Base-by-base conservation (phyloP, 208 protist genomes). In the Leishmania martiniquensis region DNA sequence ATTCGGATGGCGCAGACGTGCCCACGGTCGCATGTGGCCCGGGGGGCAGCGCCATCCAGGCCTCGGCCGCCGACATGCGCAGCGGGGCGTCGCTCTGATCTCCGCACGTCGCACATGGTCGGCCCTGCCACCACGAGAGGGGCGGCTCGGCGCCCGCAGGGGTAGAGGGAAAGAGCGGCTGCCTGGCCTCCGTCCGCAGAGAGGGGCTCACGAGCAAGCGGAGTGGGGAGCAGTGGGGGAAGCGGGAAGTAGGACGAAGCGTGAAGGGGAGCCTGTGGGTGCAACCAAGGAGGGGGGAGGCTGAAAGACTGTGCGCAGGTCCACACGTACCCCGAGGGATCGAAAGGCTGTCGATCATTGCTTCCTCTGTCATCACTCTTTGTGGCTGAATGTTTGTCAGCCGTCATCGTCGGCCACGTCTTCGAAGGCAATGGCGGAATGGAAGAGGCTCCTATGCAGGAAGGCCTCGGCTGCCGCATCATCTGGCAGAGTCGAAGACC, bases 401-500 rank as follows among this genome's bases (percentile, higher is more conserved):
- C 63, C 85, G 6, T 85, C 83, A 22, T 81, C 47, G 55, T 77
- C 75, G 5, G 84, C 81, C 15, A 72, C 70, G 7, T 79, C 51
- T 4, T 76, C 76, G 25, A 72, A 25, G 37, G 32, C 44, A 45
- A 67, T 49, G 54, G 39, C 45, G 9, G 29, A 17, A 25, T 13
- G 34, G 17, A 78, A 66, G 71, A 78, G 85, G 70, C 86, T 75
- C 54, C 74, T 70, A 44, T 39, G 52, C 32, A 93, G 55, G 66
- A 89, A 89, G 9, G 75, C 72, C 29, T 60, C 59, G 6, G 87
- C 87, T 22, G 79, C 87, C 29, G 70, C 59, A 12, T 78, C 81
- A 51, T 89, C 75, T 5, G 59, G 72, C 13, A 90, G 32, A 25
- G 57, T 34, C 39, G 87, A 86, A 55, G 45, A 81, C 51, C 57